Evolutionary conservation across 2,329 filamentous ascomycete species (phyloP).

Genomic region (Colletotrichum tofieldiae): DNA sequence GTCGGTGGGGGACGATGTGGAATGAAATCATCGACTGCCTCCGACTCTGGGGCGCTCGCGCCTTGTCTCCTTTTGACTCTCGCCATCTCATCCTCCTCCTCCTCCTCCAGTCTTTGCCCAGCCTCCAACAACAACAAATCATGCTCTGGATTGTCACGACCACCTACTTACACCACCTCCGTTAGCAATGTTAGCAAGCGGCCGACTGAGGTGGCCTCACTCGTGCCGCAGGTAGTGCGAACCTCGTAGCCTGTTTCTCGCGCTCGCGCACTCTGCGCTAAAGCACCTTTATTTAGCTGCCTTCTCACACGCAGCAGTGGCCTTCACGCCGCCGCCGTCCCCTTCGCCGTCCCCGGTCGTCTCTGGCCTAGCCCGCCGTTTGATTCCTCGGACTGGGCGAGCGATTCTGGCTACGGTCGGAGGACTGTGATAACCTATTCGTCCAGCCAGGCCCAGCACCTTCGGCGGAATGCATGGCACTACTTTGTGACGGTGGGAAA

Average conservation of each 20-base stretch:
- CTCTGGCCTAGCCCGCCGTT: constrained; percentile 7
- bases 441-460: too few species aligned
- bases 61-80: neutral
- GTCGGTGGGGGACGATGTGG: neutral
- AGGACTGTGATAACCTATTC: too few species aligned
- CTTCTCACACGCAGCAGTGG: neutral
- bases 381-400: neutral
- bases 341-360: neutral
- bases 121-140: neutral
- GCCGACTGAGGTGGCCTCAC: neutral
- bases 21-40: neutral
- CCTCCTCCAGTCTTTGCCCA: neutral
- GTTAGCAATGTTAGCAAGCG: neutral
- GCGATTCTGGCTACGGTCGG: neutral
- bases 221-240: constrained; percentile 1
- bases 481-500: neutral
- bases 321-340: neutral
- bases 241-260: neutral
- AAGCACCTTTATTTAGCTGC: neutral
- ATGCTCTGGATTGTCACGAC: neutral
- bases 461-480: neutral
- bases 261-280: neutral
- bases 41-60: neutral
- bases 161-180: neutral
- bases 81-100: neutral